Conservation (phyloP, 75 land plant species). For the Pseudotsuga menziesii region DNA sequence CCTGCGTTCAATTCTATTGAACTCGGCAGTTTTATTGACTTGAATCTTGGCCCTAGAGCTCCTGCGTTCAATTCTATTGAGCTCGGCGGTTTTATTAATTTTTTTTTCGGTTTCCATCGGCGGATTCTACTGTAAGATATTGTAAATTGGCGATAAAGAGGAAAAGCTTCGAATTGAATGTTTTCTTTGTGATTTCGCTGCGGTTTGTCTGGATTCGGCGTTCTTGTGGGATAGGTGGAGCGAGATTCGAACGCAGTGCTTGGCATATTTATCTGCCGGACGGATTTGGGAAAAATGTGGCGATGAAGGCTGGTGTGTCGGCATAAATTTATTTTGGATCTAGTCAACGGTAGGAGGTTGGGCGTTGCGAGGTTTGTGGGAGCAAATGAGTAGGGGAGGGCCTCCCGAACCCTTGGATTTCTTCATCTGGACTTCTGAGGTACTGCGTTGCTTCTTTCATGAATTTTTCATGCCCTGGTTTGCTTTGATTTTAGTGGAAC, state of each 20-base stretch:
- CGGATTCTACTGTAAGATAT: neutral
- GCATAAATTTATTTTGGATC: neutral
- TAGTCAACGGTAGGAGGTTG: neutral
- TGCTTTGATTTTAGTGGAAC: neutral
- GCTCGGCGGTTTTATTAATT: neutral
- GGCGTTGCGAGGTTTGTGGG: neutral
- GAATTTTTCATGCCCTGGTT: neutral
- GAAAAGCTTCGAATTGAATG: neutral
- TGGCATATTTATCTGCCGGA: neutral
- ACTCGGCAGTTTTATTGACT: neutral
- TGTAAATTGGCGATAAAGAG: no score
- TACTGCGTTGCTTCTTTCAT: slow-evolving; percentile 10
- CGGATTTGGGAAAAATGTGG: neutral
- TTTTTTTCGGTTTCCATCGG: neutral
- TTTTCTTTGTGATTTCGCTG: neutral
- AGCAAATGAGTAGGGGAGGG: slow-evolving; percentile 39
- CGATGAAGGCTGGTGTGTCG: neutral
- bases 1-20: neutral
- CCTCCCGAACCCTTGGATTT: slow-evolving; percentile 85
- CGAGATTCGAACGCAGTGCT: neutral
- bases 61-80: neutral
- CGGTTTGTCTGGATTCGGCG: neutral
- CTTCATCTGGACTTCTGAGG: slow-evolving; percentile 92
- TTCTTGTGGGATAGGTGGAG: neutral
- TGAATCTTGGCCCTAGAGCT: slow-evolving; percentile 1